A percentile compares a stretch with the other conserved stretches of the same genome.
These are phyloP conservation scores for Rhodotorula kratochvilovae DNA, from an alignment of 768 basidiomycete species.

Conservation along the genomic window DNA sequence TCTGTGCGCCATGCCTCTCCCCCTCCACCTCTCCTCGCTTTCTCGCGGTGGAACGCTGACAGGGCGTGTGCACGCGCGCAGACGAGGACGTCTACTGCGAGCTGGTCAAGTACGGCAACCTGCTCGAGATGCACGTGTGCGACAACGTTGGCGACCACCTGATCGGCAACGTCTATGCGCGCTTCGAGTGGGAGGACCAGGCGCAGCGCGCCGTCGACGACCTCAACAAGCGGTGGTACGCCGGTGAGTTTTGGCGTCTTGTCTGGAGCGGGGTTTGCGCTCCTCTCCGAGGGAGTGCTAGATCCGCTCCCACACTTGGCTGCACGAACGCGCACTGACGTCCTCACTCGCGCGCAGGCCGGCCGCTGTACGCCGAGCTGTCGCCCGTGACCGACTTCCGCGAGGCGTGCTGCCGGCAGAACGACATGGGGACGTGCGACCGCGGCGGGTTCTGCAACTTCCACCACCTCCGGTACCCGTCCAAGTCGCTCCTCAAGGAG, in stretches of 20 bases:
- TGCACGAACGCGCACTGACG: too few species aligned
- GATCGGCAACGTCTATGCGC: slow-evolving; percentile 73
- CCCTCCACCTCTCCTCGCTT: slow-evolving; percentile 23
- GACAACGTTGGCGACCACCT: slow-evolving; percentile 99
- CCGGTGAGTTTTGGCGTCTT: slow-evolving; percentile 58
- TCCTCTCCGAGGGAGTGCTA: too few species aligned
- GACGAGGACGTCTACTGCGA: slow-evolving; percentile 54
- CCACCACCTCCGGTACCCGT: slow-evolving; percentile 48
- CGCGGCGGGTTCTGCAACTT: slow-evolving; percentile 99
- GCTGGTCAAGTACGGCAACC: slow-evolving; percentile 86
- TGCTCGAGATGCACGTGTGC: slow-evolving; percentile 94
- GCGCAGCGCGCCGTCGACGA: slow-evolving; percentile 87
- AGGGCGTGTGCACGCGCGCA: too few species aligned
- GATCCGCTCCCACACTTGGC: too few species aligned
- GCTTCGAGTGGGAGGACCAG: slow-evolving; percentile 86
- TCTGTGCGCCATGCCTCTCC: slow-evolving; percentile 45
- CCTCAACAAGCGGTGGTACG: slow-evolving; percentile 96
- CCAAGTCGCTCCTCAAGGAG: slow-evolving; percentile 33
- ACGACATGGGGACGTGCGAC: slow-evolving; percentile 97
- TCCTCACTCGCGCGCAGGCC: slow-evolving; percentile 54
- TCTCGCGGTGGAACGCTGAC: not conserved
- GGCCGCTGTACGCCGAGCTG: slow-evolving; percentile 92
- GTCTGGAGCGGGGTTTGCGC: too few species aligned
- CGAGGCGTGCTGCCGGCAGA: slow-evolving; percentile 97
- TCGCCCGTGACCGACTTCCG: slow-evolving; percentile 98